Base-by-base conservation (phyloP, 75 land plant species). In the Chamaecyparis obtusa region DNA sequence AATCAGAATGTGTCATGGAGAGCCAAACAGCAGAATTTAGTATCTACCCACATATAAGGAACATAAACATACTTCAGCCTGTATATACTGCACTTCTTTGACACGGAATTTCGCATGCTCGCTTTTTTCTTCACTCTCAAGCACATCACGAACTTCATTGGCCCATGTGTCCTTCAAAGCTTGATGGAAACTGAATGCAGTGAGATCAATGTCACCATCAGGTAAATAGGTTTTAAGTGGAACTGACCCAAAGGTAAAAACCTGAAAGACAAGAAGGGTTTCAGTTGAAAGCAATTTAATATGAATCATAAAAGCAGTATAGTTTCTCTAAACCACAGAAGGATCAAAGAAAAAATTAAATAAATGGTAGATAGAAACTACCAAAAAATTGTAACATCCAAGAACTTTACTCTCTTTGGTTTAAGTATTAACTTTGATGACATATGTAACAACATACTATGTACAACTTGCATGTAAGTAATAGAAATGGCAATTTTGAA, bases 131-230 rank as follows among this genome's bases (percentile, higher is more conserved):
- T 95, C 99, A 48, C 85, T 91, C 86, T 96, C 92, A n/a, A 98
- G 92, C 85, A 94, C 89, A 86, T 91, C 90, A 51, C 95, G 94
- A 27, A 98, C 99, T 67, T 93, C 92, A 85, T 88, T 91, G 9
- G 96, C 97, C 99, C 99, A 98, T 81, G 98, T 87, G 48, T 95
- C 95, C 88, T 95, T 97, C 83, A 91, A 56, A 85, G 83, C 88
- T 57, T 88, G 93, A 91, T 93, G 89, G 36, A 84, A 82, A 88
- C 95, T 95, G 74, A 95, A 92, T 19, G 95, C 94, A 27, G 97
- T 90, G 85, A 98, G 87, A 90, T 98, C 99, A 87, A 98, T 98
- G 71, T 98, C 99, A 49, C 99, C 99, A 92, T 98, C 99, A 37
- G 99, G 99, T 24, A 96, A 89, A 83, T 95, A 98, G 44, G 99